phyloP scores from a whole-genome alignment of 805 yeast genomes.

The Kockiozyma suomiensis region DNA sequence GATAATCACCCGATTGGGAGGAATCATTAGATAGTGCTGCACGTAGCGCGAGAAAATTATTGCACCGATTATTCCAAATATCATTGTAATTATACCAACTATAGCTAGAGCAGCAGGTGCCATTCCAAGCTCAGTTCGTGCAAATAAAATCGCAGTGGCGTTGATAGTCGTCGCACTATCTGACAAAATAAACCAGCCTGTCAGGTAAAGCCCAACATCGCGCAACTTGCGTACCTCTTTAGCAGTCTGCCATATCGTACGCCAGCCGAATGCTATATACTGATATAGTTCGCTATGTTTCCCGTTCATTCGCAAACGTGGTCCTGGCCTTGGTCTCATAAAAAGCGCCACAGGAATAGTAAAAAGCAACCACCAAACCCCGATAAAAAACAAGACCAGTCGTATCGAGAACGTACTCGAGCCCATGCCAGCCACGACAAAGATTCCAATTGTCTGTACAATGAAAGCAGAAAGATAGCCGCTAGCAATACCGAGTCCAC shows the following conservation, averaged over 20 bases:
- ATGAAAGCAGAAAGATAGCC: slow-evolving; percentile 72
- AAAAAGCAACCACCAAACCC: slow-evolving; percentile 76
- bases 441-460: slow-evolving; percentile 58
- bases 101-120: slow-evolving; percentile 63
- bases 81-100: slow-evolving; percentile 66
- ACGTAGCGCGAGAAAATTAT: slow-evolving; percentile 44
- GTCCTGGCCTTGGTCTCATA: slow-evolving; percentile 52
- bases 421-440: slow-evolving; percentile 49
- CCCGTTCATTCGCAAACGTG: slow-evolving; percentile 38
- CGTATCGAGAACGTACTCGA: slow-evolving; percentile 52
- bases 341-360: slow-evolving; percentile 61
- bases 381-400: slow-evolving; percentile 63
- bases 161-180: slow-evolving; percentile 79
- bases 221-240: slow-evolving; percentile 59
- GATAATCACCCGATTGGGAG: slow-evolving; percentile 54
- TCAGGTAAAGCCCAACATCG: slow-evolving; percentile 66
- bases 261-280: slow-evolving; percentile 65
- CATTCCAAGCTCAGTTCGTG: slow-evolving; percentile 71
- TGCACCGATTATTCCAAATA: slow-evolving; percentile 71
- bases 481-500: slow-evolving; percentile 70
- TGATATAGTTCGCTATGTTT: slow-evolving; percentile 30
- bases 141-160: slow-evolving; percentile 76
- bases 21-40: slow-evolving; percentile 20
- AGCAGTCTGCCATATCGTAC: slow-evolving; percentile 56
- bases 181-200: slow-evolving; percentile 76